Evolutionary conservation across 225 moss, liverwort and hornwort species (phyloP).

Genomic region (Polytrichum commune): DNA sequence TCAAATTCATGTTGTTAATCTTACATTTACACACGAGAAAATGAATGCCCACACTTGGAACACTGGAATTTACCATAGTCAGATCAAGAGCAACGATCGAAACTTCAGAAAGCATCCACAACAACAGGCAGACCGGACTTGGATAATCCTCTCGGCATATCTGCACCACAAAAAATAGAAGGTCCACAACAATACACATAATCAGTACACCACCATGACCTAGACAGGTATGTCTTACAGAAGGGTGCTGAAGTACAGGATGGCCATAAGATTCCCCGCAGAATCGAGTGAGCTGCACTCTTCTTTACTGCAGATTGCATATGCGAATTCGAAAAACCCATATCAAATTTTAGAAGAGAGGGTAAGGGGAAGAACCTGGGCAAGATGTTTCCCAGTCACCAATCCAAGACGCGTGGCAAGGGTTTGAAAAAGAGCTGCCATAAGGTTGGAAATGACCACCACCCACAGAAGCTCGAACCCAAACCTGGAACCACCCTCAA

Average conservation of each 20-base stretch:
- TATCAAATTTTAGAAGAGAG: too few species aligned
- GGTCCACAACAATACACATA: not conserved
- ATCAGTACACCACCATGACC: not conserved
- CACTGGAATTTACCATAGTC: constrained; percentile 52
- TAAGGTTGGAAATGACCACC: constrained; percentile 52
- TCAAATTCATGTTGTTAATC: too few species aligned
- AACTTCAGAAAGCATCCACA: constrained; percentile 76
- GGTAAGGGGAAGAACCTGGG: constrained; percentile 40
- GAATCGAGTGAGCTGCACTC: too few species aligned
- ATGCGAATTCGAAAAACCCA: too few species aligned
- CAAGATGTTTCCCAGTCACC: constrained; percentile 76
- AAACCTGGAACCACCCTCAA: constrained; percentile 74
- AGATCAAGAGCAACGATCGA: constrained; percentile 76
- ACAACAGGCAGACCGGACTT: constrained; percentile 49
- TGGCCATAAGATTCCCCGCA: too few species aligned
- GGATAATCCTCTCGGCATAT: constrained; percentile 87
- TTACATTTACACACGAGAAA: too few species aligned
- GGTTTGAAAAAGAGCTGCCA: constrained; percentile 74
- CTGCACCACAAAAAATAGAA: constrained; percentile 29
- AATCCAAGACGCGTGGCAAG: constrained; percentile 73
- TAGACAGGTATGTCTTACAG: not conserved
- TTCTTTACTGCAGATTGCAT: too few species aligned
- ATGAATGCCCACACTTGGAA: too few species aligned
- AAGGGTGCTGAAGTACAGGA: too few species aligned
- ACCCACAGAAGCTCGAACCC: constrained; percentile 82